Percentiles rank a stretch among this genome's conserved stretches.
Conservation (phyloP, 805 yeast genomes). For the Kluyveromyces starmeri region DNA sequence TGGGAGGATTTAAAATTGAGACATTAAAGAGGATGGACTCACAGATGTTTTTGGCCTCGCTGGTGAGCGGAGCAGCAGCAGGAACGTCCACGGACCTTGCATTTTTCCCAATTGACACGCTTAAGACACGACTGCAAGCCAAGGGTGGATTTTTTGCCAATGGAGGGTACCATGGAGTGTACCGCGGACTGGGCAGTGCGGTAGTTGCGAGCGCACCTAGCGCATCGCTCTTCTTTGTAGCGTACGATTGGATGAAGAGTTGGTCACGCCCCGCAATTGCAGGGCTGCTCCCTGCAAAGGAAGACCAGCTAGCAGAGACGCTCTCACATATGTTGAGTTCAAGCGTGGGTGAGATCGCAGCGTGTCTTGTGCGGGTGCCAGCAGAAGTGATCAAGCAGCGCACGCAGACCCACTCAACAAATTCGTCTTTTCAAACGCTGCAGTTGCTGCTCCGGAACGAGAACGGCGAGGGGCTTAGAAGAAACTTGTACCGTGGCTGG, state of each 20-base stretch:
- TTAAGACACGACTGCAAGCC: constrained; percentile 92
- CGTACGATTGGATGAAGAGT: constrained; percentile 70
- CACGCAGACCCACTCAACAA: constrained; percentile 61
- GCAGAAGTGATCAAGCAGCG: constrained; percentile 95
- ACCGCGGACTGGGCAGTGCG: constrained; percentile 87
- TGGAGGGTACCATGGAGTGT: constrained; percentile 91
- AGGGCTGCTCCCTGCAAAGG: constrained; percentile 12
- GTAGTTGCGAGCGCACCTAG: constrained; percentile 92
- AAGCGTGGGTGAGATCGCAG: constrained; percentile 83
- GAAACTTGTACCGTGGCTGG: constrained; percentile 91
- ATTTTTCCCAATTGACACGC: constrained; percentile 92
- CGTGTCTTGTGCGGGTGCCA: constrained; percentile 92
- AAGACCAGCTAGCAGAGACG: constrained; percentile 31
- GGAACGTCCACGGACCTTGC: constrained; percentile 93
- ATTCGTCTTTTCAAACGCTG: constrained; percentile 60
- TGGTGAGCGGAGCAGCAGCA: constrained; percentile 81
- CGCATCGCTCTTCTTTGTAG: constrained; percentile 67
- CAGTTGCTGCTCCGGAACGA: constrained; percentile 49
- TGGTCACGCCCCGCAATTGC: constrained; percentile 32
- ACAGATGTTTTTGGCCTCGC: constrained; percentile 23
- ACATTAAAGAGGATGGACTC: too few relatives aligned
- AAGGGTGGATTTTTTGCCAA: constrained; percentile 86
- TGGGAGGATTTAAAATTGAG: too few relatives aligned
- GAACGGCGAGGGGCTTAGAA: constrained; percentile 67
- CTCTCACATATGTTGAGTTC: constrained; percentile 80